Conservation (phyloP, 805 yeast genomes). For the Candida ulmi region DNA sequence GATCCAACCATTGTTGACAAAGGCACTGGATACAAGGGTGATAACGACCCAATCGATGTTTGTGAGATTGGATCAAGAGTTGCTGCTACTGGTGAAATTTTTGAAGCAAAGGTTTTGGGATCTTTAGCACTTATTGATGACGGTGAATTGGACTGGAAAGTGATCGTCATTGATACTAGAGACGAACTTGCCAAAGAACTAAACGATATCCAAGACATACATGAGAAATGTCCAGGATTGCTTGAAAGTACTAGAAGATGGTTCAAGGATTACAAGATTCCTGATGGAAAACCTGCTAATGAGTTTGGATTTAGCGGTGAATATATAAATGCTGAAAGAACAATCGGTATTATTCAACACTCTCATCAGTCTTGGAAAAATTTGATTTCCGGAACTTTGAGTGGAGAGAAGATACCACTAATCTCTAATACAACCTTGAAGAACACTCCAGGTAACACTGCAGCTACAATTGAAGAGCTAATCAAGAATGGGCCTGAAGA, state of each 20-base stretch:
- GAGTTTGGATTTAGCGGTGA: constrained; percentile 96
- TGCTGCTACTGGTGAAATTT: constrained; percentile 65
- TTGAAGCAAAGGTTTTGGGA: constrained; percentile 89
- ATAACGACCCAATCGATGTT: constrained; percentile 82
- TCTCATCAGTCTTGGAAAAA: constrained; percentile 66
- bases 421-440: constrained; percentile 52
- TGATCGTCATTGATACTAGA: constrained; percentile 73
- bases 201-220: constrained; percentile 88
- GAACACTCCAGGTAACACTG: constrained; percentile 40
- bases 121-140: constrained; percentile 92
- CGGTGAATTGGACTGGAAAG: constrained; percentile 89
- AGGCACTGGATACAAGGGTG: constrained; percentile 69
- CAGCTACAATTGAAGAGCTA: constrained; percentile 20
- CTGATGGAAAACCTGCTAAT: constrained; percentile 97
- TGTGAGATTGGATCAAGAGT: constrained; percentile 74
- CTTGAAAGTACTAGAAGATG: constrained; percentile 93
- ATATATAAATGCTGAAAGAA: constrained; percentile 41
- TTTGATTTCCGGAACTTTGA: constrained; percentile 40
- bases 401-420: constrained; percentile 28
- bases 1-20: constrained; percentile 52
- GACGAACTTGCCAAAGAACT: constrained; percentile 88
- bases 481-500: constrained; percentile 18
- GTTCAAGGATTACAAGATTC: constrained; percentile 97
- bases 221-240: constrained; percentile 83
- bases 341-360: constrained; percentile 54